These are phyloP conservation scores for Boletus reticulatus DNA, from an alignment of 768 basidiomycete genomes.

Conservation along the genomic window DNA sequence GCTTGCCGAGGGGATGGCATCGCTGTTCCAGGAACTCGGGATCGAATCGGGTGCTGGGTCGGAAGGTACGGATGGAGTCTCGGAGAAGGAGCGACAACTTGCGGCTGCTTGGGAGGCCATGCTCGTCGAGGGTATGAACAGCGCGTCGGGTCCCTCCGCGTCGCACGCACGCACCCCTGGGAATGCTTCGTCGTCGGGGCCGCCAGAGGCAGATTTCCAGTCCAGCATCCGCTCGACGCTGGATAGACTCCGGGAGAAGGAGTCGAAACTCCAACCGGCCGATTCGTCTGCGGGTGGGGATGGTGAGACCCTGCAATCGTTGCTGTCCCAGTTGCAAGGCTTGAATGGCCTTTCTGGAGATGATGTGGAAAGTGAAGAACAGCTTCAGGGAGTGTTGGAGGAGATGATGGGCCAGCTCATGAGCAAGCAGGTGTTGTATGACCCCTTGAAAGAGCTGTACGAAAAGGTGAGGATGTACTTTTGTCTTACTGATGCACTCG, in stretches of 20 bases:
- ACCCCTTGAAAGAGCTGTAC: conserved; percentile 76
- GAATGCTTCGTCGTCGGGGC: conserved; percentile 1
- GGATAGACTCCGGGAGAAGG: conserved; percentile 70
- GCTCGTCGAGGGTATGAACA: conserved; percentile 60
- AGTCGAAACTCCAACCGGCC: conserved; percentile 37
- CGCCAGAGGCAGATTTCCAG: conserved; percentile 53
- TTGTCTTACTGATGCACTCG: neutral
- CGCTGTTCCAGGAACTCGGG: conserved; percentile 32
- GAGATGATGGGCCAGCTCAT: conserved; percentile 46
- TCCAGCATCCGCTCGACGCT: conserved; percentile 67
- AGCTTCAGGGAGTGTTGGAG: conserved; percentile 69
- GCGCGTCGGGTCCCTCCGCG: conserved; percentile 12
- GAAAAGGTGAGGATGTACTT: conserved; percentile 20
- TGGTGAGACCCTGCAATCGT: conserved; percentile 45
- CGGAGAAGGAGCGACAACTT: conserved; percentile 37
- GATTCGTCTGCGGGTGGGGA: conserved; percentile 1
- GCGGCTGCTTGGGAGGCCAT: conserved; percentile 71
- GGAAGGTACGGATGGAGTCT: neutral
- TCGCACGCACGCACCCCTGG: neutral
- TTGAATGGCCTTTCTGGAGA: conserved; percentile 36
- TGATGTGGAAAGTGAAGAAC: conserved; percentile 42
- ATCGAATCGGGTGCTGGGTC: conserved; percentile 16
- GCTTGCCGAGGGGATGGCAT: conserved; percentile 45
- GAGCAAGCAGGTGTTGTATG: conserved; percentile 56
- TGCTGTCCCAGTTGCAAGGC: conserved; percentile 46